A percentile compares a stretch with the other conserved stretches of the same genome.
These are phyloP conservation scores for Xanthoconium separans DNA, from an alignment of 1,284 basidiomycete species.

Conservation along the genomic window DNA sequence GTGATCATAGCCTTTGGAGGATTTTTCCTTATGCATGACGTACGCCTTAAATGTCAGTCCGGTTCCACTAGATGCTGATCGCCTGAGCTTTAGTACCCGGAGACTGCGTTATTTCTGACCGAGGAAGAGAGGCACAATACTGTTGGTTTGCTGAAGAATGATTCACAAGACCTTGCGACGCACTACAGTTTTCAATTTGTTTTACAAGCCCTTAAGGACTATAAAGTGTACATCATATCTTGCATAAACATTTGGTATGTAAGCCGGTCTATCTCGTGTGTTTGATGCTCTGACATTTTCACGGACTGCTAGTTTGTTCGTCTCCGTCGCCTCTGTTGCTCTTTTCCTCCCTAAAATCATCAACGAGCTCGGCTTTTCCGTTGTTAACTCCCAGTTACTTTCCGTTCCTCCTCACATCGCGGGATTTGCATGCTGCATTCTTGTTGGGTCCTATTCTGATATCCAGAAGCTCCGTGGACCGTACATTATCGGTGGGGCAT, in stretches of 20 bases:
- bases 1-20: neutral
- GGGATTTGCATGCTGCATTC: neutral
- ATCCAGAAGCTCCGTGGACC: neutral
- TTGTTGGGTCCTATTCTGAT: neutral
- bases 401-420: neutral
- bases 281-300: slow-evolving; percentile 5
- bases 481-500: neutral
- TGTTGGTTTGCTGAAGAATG: neutral
- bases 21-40: neutral
- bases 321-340: neutral
- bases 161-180: slow-evolving; percentile 7
- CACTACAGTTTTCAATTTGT: slow-evolving; percentile 37
- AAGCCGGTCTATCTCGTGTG: neutral
- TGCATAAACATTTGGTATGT: slow-evolving; percentile 42
- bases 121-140: neutral
- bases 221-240: slow-evolving; percentile 43
- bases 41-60: neutral
- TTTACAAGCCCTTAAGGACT: slow-evolving; percentile 41
- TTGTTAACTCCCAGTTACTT: neutral
- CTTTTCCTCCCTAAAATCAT: neutral
- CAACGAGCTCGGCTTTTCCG: neutral
- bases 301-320: neutral
- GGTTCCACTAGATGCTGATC: neutral
- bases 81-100: neutral
- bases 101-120: slow-evolving; percentile 3